Evolutionary conservation across 2,329 filamentous ascomycete genomes (phyloP), one percentile per base, ranked within the genome.

Genomic region (Lojkania enalia): DNA sequence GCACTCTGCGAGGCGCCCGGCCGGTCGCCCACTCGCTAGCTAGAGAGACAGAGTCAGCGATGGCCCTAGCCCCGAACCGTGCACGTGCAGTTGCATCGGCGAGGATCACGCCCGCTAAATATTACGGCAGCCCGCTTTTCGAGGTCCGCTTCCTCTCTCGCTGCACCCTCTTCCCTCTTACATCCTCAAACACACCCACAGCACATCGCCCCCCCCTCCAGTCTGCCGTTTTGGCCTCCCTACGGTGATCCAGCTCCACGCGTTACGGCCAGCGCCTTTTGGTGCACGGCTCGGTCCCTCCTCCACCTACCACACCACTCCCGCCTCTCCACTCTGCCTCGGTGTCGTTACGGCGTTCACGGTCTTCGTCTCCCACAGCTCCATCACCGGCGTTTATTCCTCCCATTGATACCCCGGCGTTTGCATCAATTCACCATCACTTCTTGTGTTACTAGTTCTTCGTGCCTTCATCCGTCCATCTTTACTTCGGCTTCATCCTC

Each of bases 211-310:
- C 45, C 55, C 53, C 50, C 49, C 41, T 47, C 40, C 41, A 44
- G 44, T 49, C 49, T 61, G 61, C 61, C 61, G 61, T 60, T 66
- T 67, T 70, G 67, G 65, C 57, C 61, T 64, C 66, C 52, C 57
- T 52, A 63, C 55, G 58, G 58, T 58, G 60, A 51, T 50, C 49
- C 59, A 55, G 58, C 52, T 58, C 56, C 61, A 66, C 67, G 67
- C 58, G 63, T 69, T 69, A 57, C 64, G 66, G 66, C 68, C 67
- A 71, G 66, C 66, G 66, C 65, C 65, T 64, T 60, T 61, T 64
- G 66, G 65, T 57, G 51, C 57, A 60, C 57, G 60, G 68, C 64
- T 70, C 63, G 66, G 64, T 64, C 63, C 55, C 58, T 49, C 57
- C 56, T 51, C 56, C 55, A 36, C 46, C 39, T 33, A 11, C 39